A percentile compares a stretch with the other conserved stretches of the same genome.
phyloP scores from a whole-genome alignment of 2,329 filamentous ascomycete genomes.

The Metarhizium album region DNA sequence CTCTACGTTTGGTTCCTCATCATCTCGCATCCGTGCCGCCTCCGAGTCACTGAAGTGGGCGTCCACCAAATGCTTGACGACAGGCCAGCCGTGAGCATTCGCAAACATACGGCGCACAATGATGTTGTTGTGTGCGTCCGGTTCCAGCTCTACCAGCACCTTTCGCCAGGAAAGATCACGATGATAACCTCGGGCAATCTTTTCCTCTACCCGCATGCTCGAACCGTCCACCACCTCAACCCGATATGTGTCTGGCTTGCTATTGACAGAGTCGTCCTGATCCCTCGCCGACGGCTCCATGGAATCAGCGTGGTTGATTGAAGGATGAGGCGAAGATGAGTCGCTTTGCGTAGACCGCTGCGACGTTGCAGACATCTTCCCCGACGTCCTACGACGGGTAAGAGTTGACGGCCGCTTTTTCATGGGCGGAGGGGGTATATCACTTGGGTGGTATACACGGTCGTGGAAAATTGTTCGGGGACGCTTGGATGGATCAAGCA shows the following conservation, averaged over 20 bases:
- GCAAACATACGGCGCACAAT: constrained; percentile 93
- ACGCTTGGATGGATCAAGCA: constrained; percentile 72
- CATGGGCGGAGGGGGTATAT: constrained; percentile 74
- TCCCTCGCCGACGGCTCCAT: constrained; percentile 34
- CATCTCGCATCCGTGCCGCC: constrained; percentile 51
- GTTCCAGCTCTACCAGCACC: constrained; percentile 87
- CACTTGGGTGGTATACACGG: constrained; percentile 82
- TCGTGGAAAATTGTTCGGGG: constrained; percentile 94
- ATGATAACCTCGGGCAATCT: constrained; percentile 94
- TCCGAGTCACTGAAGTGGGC: constrained; percentile 77
- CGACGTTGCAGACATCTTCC: constrained; percentile 13
- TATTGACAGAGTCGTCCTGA: constrained; percentile 40
- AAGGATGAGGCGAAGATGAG: constrained; percentile 23
- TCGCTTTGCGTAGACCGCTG: constrained; percentile 17
- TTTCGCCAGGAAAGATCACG: constrained; percentile 89
- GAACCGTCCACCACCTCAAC: constrained; percentile 42
- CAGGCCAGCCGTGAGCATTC: constrained; percentile 96
- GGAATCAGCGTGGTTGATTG: constrained; percentile 31
- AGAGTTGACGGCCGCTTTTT: constrained; percentile 39
- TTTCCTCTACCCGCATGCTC: constrained; percentile 87
- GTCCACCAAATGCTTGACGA: constrained; percentile 88
- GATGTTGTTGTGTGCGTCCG: constrained; percentile 97
- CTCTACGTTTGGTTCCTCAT: constrained; percentile 56
- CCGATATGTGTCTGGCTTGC: constrained; percentile 31
- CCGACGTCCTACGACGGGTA: constrained; percentile 20